Evolutionary conservation across 2,329 filamentous ascomycete genomes (phyloP), one percentile per base, ranked within the genome.

Genomic region (Fusarium liriodendri): DNA sequence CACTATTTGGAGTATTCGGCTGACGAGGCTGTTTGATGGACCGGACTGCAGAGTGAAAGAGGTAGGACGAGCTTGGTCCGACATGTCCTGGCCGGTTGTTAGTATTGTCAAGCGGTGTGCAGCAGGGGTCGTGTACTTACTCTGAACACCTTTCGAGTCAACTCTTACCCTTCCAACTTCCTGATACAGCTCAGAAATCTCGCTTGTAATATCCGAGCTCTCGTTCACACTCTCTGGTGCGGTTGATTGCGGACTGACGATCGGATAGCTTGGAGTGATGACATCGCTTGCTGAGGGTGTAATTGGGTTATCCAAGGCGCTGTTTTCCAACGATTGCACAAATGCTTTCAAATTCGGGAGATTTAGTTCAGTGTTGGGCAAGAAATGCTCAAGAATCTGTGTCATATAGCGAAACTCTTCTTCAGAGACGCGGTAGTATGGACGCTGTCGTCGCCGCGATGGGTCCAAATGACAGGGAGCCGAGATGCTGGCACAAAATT

Each of bases 331-430:
- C 1, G 29, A 50, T 10, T 52, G 27, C 7, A 47, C 66, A 18
- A 55, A 68, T 10, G 54, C 29, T 33, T 65, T 68, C 9, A 68
- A 50, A 2, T 63, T 68, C 6, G 64, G 62, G 2, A 68, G 66
- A 45, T 65, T 68, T 4, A 68, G 45, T 6, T 68, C 66, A 5
- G 66, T 68, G 25, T 65, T 32, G 33, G 66, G 66, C 22, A 68
- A 55, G 3, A 65, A 68, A 50, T 65, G 62, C 35, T 68, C 66
- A n/a, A 68, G 63, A 16, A 65, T 65, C 9, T 61, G 66, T n/a
- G 66, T 65, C 66, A 68, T 68, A n/a, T 59, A 68, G 16, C 66
- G 66, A 18, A 68, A 68, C 22, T 68, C 66, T 27, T 68, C 66
- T 13, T 68, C 66, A 0, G 66, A 68, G 1, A 68, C 66, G 5